phyloP scores from a whole-genome alignment of 2,329 filamentous ascomycete species.

The Penicillium sp. region DNA sequence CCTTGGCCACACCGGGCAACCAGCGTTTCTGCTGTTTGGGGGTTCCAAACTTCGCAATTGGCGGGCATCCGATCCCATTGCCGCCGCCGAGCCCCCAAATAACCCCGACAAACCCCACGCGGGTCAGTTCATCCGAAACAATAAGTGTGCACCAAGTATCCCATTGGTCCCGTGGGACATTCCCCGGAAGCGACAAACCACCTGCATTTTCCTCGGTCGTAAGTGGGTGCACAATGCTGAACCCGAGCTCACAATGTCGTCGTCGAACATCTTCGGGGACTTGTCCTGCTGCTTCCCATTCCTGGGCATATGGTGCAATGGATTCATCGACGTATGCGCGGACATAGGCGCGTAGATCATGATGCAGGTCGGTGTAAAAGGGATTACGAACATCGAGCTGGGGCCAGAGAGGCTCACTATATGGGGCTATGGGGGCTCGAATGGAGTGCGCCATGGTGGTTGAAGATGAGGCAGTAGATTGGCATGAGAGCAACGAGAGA shows the following conservation, averaged over 20 bases:
- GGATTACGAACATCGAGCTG: slow-evolving; percentile 43
- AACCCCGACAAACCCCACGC: slow-evolving; percentile 54
- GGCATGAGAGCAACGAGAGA: no score
- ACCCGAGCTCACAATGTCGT: slow-evolving; percentile 39
- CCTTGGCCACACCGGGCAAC: slow-evolving; percentile 54
- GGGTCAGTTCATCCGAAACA: slow-evolving; percentile 50
- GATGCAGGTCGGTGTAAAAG: slow-evolving; percentile 60
- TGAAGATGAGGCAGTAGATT: not conserved
- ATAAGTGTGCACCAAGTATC: slow-evolving; percentile 55
- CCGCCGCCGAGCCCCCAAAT: slow-evolving; percentile 54
- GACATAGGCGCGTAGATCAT: slow-evolving; percentile 51
- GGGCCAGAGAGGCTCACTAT: slow-evolving; percentile 42
- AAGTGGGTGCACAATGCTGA: slow-evolving; percentile 33
- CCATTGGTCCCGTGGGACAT: slow-evolving; percentile 46
- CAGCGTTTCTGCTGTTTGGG: slow-evolving; percentile 54
- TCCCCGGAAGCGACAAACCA: slow-evolving; percentile 40
- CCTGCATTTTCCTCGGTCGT: slow-evolving; percentile 38
- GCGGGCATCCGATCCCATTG: slow-evolving; percentile 58
- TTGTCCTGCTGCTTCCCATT: slow-evolving; percentile 57
- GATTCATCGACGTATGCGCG: slow-evolving; percentile 56
- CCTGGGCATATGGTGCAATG: slow-evolving; percentile 53
- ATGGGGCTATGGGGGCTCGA: slow-evolving; percentile 31
- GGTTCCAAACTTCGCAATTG: slow-evolving; percentile 58
- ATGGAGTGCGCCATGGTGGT: slow-evolving; percentile 16
- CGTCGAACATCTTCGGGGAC: slow-evolving; percentile 44